Base-by-base conservation (phyloP, 2,329 filamentous ascomycete species). In the Dendrostoma leiphaemia region DNA sequence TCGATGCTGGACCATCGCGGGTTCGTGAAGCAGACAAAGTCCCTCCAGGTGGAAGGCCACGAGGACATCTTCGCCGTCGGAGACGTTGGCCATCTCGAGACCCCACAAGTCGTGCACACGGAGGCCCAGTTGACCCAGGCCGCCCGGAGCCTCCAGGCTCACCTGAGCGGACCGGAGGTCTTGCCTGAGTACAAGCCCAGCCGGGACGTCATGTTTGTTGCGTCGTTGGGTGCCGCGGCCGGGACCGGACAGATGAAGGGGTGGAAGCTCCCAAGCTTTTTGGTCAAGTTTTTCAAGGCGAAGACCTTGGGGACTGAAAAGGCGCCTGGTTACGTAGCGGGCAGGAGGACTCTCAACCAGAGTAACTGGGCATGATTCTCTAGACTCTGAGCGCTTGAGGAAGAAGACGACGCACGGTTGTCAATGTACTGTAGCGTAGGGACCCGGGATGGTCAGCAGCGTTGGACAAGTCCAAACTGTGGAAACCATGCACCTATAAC, bases 1-100 rank as follows among this genome's bases (percentile, higher is more conserved):
- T 13, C 44, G 9, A 49, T 67, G 61, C 60, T 68, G 17, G 65
- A 68, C 60, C 38, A 26, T n/a, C 45, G 48, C 15, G 60, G 61
- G 23, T 60, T 55, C 37, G 59, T 68, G 19, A 61, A 59, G 34
- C 62, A 64, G 48, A 64, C 59, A 1, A 15, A 44, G 5, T 52
- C 45, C 26, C 60, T 68, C 21, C 65, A 61, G 46, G 66, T 59
- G 51, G 59, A 62, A 19, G 65, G 64, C 19, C 50, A 62, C 43
- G 57, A 63, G 48, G 60, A 67, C 59, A 56, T 68, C 43, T 69
- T 64, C 44, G 67, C 62, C 15, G 50, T 63, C 13, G 66, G 66
- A 46, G 66, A 69, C 58, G 66, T 58, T 6, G 57, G 61, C 12
- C 65, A 64, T 53, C 58, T 69, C 21, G 45, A 67, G 58, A n/a